Base-by-base conservation (phyloP, 2,329 filamentous ascomycete species). In the Paecilomyces sp. region DNA sequence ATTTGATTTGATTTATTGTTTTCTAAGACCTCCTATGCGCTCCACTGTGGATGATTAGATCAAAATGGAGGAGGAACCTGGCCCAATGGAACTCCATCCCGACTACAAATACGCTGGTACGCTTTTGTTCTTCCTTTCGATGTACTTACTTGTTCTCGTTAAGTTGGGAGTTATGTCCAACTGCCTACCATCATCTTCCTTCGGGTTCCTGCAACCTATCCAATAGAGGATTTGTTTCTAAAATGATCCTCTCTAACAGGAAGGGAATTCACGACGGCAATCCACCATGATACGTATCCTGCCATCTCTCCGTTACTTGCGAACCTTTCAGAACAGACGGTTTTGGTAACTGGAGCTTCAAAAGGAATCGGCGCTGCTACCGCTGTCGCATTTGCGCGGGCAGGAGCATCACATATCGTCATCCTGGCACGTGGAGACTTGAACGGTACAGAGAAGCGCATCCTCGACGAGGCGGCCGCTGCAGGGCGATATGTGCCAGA, bases 321-420 rank as follows among this genome's bases (percentile, higher is more conserved):
- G 34, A 62, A 78, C 62, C 74, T 80, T 41, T 58, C 66, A 47
- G 72, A 72, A 56, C 77, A 77, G 62, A 66, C 70, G 15, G 70
- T 80, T 54, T 76, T 86, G 61, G 77, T 86, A 57, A 82, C 78
- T 1, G 84, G 83, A 9, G 82, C 79, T 0, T 80, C 77, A 3
- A 79, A 78, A 50, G 82, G 82, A 6, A 77, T 84, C 28, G 83
- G 84, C 7, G 74, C 74, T 9, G 75, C 78, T 24, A 81, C 79
- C 5, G 82, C 82, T 2, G 64, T 81, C 13, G 80, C 81, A 9
- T 86, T 79, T 64, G 83, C 83, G n/a, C 70, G 73, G 64, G 82
- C 83, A 2, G 79, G 80, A 4, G 79, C 78, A 31, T 76, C 78
- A 0, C 68, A 73, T 30, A 81, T 87, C 61, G 80, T 79, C 28